Conservation (phyloP, 2,329 filamentous ascomycete species). For the Xylariomycetidae sp. region DNA sequence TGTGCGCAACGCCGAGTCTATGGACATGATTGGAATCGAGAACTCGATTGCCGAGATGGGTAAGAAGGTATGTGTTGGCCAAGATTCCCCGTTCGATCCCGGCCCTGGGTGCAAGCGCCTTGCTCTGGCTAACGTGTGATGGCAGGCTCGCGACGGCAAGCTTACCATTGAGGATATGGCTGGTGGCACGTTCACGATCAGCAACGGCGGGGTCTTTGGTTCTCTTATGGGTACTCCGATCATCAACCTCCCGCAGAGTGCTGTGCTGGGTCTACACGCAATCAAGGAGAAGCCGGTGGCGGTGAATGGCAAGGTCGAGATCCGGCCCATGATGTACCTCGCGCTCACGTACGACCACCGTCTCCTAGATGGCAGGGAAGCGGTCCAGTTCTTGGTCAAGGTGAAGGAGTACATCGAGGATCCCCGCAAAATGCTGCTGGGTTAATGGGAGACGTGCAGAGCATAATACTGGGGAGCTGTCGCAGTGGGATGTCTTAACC, state of each 20-base stretch:
- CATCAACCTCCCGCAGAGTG: conserved; percentile 93
- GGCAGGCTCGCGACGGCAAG: conserved; percentile 87
- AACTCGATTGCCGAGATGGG: conserved; percentile 87
- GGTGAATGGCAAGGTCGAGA: conserved; percentile 89
- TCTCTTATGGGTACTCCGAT: conserved; percentile 97
- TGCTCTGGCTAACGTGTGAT: conserved; percentile 5
- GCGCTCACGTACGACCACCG: conserved; percentile 97
- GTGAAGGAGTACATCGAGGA: conserved; percentile 98
- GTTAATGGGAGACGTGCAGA: conserved; percentile 5
- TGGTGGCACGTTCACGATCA: conserved; percentile 95
- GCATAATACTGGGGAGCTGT: conserved; percentile 3
- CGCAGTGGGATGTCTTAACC: conserved; percentile 2
- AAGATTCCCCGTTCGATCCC: background rate
- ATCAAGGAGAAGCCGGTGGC: conserved; percentile 92
- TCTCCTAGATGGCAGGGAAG: conserved; percentile 88
- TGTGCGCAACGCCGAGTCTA: conserved; percentile 82
- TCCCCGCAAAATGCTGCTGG: conserved; percentile 79
- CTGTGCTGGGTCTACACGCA: conserved; percentile 86
- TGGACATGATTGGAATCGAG: conserved; percentile 88
- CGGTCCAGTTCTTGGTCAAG: conserved; percentile 93
- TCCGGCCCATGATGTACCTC: conserved; percentile 99
- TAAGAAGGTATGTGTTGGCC: conserved; percentile 65
- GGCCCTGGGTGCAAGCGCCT: conserved; percentile 12
- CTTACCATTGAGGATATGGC: conserved; percentile 99
- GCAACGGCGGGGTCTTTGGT: conserved; percentile 94